Conservation (phyloP, 1,284 basidiomycete species). For the Tilletia indica region DNA sequence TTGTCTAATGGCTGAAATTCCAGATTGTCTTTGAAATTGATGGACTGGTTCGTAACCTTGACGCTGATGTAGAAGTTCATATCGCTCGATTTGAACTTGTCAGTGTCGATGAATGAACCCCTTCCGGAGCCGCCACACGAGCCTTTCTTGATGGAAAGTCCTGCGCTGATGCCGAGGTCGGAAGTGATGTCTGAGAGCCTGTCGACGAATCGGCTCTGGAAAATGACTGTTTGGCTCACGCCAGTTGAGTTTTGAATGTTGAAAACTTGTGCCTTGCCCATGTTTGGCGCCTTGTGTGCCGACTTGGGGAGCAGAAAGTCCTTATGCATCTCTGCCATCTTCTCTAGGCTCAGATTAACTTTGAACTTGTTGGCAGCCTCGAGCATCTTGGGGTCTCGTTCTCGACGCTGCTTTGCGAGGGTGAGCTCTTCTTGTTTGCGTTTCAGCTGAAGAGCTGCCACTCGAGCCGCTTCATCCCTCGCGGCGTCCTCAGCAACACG, state of each 20-base stretch:
- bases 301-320: neutral
- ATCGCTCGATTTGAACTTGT: slow-evolving; percentile 18
- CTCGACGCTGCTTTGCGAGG: neutral
- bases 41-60: slow-evolving; percentile 18
- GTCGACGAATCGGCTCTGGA: slow-evolving; percentile 14
- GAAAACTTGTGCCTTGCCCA: slow-evolving; percentile 5
- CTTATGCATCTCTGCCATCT: slow-evolving; percentile 17
- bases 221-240: slow-evolving; percentile 19
- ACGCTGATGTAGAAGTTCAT: slow-evolving; percentile 18
- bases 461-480: neutral
- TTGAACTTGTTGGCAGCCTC: slow-evolving; percentile 18
- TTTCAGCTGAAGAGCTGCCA: neutral
- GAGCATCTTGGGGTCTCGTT: slow-evolving; percentile 8
- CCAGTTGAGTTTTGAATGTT: slow-evolving; percentile 18
- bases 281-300: neutral
- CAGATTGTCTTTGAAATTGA: slow-evolving; percentile 16
- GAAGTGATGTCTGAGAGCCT: slow-evolving; percentile 1
- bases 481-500: neutral
- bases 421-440: slow-evolving; percentile 5
- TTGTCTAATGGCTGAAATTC: slow-evolving; percentile 1
- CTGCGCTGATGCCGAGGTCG: slow-evolving; percentile 18
- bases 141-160: slow-evolving; percentile 15
- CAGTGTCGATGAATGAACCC: slow-evolving; percentile 18
- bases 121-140: slow-evolving; percentile 13
- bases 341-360: neutral